Base-by-base conservation (phyloP, 306 rosid genomes). In the Glycine latifolia region DNA sequence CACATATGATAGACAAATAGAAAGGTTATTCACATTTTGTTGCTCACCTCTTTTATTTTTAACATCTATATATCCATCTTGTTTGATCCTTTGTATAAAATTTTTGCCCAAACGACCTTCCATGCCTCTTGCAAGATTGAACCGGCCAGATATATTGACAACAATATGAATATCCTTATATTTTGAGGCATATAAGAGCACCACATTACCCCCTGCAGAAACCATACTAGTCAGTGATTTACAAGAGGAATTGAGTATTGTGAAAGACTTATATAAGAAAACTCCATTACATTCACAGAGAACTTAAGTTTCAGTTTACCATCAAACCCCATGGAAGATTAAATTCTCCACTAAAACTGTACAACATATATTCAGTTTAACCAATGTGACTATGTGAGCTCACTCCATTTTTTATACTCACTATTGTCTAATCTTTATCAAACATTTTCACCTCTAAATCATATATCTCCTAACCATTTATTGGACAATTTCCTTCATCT, bases 101-200 rank as follows among this genome's bases (percentile, higher is more conserved):
- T 90, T 87, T 85, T 87, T 85, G 17, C 97, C 97, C 85, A 95
- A 78, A 85, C 95, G 97, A 78, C 88, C 88, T 88, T 95, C 99
- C 82, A 93, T 91, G 16, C 99, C 97, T 84, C 87, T 85, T 58
- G 76, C 79, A 48, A 93, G 87, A 88, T 95, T 84, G 85, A 93
- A 95, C 47, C 97, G 97, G 12, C 97, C 99, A 86, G 99, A 89
- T 54, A 95, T 87, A 78, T 93, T 95, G 81, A 95, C 94, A 81
- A 90, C 87, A 8, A 47, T 44, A 66, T 83, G 77, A 77, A 93
- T 81, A 81, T 93, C 95, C 63, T 83, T 86, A 76, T 90, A 90
- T 74, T 89, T 93, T 73, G 97, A 89, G 75, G 94, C 97, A 87
- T 95, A 95, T 70, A 95, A 86, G 78, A 93, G 82, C 65, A 81